phyloP scores from a whole-genome alignment of 257 asterid genomes.

The Solanum pennellii region DNA sequence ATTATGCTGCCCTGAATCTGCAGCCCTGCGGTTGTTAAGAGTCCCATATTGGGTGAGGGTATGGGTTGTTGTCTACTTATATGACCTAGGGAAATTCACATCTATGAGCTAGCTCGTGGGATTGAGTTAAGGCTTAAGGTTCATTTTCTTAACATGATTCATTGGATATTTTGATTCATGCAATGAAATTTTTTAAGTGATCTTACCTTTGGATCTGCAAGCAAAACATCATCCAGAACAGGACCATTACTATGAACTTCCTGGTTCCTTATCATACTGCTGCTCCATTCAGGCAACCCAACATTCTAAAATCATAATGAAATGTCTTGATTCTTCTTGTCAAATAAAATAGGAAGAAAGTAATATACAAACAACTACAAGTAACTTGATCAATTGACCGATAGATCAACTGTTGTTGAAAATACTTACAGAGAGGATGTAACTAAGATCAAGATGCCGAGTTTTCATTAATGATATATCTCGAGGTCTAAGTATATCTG shows the following conservation, averaged over 20 bases:
- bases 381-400: not conserved
- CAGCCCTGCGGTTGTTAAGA: not conserved
- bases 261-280: constrained; percentile 77
- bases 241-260: constrained; percentile 94
- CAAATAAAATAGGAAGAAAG: not conserved
- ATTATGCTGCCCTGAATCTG: not conserved
- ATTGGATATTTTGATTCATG: not conserved
- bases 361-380: not conserved
- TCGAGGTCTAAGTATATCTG: constrained; percentile 68
- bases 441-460: constrained; percentile 85
- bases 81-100: not conserved
- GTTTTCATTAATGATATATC: constrained; percentile 89
- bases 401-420: not conserved
- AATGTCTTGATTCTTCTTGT: not conserved
- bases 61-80: not conserved
- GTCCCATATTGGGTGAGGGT: not conserved
- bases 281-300: constrained; percentile 87
- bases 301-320: constrained; percentile 38
- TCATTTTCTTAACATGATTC: not conserved
- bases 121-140: not conserved
- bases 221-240: constrained; percentile 78
- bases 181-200: not conserved
- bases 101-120: not conserved
- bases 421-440: constrained; percentile 63
- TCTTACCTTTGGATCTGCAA: constrained; percentile 69